Evolutionary conservation across 1,139 yeast species (phyloP).

Genomic region (Scheffersomyces segobiensis): DNA sequence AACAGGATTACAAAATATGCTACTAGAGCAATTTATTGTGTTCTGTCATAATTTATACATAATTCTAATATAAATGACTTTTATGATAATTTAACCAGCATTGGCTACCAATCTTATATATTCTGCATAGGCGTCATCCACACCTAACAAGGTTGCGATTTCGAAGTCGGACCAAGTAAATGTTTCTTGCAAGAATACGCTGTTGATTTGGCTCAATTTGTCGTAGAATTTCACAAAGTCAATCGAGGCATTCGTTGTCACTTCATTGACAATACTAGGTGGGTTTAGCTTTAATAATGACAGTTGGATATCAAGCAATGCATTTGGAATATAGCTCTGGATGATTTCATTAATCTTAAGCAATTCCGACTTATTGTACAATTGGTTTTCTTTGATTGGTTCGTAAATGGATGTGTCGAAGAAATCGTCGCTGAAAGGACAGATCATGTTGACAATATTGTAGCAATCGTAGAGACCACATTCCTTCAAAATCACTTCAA

Average conservation of each 20-base stretch:
- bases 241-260: constrained; percentile 49
- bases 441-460: constrained; percentile 70
- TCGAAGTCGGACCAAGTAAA: constrained; percentile 59
- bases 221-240: constrained; percentile 54
- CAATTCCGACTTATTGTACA: constrained; percentile 50
- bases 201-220: constrained; percentile 42
- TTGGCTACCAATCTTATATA: constrained; percentile 4
- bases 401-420: constrained; percentile 59
- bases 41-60: neutral
- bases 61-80: neutral
- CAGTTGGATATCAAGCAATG: constrained; percentile 62
- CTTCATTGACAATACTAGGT: constrained; percentile 59
- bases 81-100: neutral
- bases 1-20: neutral
- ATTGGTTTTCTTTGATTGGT: constrained; percentile 63
- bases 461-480: constrained; percentile 57
- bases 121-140: constrained; percentile 36
- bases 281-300: constrained; percentile 59
- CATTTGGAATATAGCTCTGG: constrained; percentile 56
- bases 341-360: constrained; percentile 42
- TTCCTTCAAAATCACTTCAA: constrained; percentile 42
- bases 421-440: constrained; percentile 57
- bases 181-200: constrained; percentile 39
- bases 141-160: constrained; percentile 65
- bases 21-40: neutral